Evolutionary conservation across 208 protist genomes (phyloP), one percentile per base, ranked within the genome.

Genomic region (Acanthamoeba divionensis): DNA sequence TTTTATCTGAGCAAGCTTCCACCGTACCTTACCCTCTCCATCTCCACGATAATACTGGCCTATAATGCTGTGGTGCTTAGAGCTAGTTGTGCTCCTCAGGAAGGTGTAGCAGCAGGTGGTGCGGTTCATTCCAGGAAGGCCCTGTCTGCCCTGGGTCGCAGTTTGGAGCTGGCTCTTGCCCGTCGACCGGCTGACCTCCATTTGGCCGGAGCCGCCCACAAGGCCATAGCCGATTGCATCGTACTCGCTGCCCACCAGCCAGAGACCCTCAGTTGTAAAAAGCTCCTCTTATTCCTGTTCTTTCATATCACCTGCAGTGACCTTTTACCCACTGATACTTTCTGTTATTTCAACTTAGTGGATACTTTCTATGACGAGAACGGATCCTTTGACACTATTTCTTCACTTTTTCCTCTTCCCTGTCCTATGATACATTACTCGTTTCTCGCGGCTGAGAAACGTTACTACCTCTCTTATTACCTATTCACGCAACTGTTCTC

Each of bases 151-250:
- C 41, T 52, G 7, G 24, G 45, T 2, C 48, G 31, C 13, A 38
- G 45, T 2, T 26, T 82, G 31, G 71, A 57, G 18, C 48, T 82
- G 38, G 54, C 48, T 31, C 71, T 45, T 2, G 48, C 48, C n/a
- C 48, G 48, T 5, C 29, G 36, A 4, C 71, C 71, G 71, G 29
- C 71, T 52, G 62, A 82, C 29, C 45, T 63, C 47, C 48, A 82
- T 52, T 52, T 82, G 12, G 71, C 71, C 5, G 71, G 48, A 6
- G 48, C 62, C 9, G 71, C 24, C 45, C 71, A 63, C 71, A 54
- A 57, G 45, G 71, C 71, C 47, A 57, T 52, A 15, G 71, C 71
- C 71, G 71, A 82, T 21, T 82, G 71, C 45, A 29, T 60, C 9
- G 71, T 52, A 8, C 24, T 31, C 47, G 48, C 62, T 36, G 69